Percentiles rank a stretch among this genome's conserved stretches.
These are phyloP conservation scores for Mucor irregularis DNA, from an alignment of 371 early-diverging fungal genomes.

Conservation along the genomic window DNA sequence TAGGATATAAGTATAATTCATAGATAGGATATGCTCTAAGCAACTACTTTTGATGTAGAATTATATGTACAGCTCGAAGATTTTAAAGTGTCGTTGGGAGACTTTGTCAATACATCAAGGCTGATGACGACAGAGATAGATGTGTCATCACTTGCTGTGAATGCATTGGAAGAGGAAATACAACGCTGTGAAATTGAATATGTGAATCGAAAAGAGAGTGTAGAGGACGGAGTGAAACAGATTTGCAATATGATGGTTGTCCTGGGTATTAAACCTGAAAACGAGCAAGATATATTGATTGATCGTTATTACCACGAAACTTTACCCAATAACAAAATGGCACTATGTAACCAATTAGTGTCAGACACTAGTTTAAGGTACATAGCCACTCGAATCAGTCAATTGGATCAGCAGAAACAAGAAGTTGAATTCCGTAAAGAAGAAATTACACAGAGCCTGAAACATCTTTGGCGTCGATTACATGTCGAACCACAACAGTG, in stretches of 20 bases:
- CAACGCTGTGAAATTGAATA: conserved; percentile 41
- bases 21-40: too few species aligned
- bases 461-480: conserved; percentile 43
- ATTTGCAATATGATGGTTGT: conserved; percentile 10
- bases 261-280: conserved; percentile 24
- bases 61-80: conserved; percentile 22
- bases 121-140: conserved; percentile 28
- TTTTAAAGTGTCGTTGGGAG: conserved; percentile 14
- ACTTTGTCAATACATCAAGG: conserved; percentile 31
- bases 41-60: too few species aligned
- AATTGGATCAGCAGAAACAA: conserved; percentile 6
- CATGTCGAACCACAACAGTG: conserved; percentile 27
- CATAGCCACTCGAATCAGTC: conserved; percentile 5
- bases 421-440: conserved; percentile 37
- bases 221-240: conserved; percentile 13
- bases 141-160: conserved; percentile 37
- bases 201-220: conserved; percentile 6
- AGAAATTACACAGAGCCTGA: conserved; percentile 30
- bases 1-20: too few species aligned
- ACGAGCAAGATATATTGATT: conserved; percentile 20
- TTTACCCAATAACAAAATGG: conserved; percentile 12
- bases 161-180: conserved; percentile 42
- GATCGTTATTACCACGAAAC: conserved; percentile 14
- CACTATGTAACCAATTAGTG: conserved; percentile 19
- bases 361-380: conserved; percentile 17